phyloP scores from a whole-genome alignment of 164 flowering plant species.

The Malania oleifera region DNA sequence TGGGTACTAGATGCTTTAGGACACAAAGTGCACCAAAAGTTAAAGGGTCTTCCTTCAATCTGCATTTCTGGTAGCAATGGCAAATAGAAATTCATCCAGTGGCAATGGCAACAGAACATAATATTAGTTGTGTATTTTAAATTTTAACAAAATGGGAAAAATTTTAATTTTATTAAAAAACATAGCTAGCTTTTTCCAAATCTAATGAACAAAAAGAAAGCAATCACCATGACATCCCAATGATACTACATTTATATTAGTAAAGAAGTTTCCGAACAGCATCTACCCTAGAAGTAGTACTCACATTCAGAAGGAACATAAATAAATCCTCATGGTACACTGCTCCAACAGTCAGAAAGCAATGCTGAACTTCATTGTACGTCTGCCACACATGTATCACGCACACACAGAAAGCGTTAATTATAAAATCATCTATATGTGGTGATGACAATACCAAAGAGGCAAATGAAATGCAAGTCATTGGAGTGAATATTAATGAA shows the following conservation, averaged over 20 bases:
- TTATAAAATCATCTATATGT: no score
- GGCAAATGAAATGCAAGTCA: no score
- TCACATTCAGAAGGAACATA: constrained; percentile 6
- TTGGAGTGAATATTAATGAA: no score
- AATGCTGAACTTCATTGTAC: constrained; percentile 8
- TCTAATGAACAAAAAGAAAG: no score
- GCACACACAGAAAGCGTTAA: no score
- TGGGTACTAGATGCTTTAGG: constrained; percentile 89
- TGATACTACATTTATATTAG: no score
- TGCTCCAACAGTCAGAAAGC: constrained; percentile 2
- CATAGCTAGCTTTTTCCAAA: no score
- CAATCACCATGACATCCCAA: no score
- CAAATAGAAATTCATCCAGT: not conserved
- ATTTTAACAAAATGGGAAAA: no score
- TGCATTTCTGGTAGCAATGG: constrained; percentile 57
- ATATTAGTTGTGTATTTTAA: not conserved
- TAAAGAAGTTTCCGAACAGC: not conserved
- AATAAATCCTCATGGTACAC: constrained; percentile 4
- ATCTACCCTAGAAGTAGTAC: not conserved
- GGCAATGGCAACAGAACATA: not conserved
- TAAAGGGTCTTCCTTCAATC: constrained; percentile 70
- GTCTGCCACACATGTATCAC: not conserved
- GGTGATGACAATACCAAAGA: no score
- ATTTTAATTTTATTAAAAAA: no score
- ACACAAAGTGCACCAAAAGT: constrained; percentile 90